These are phyloP conservation scores for Baudoinia panamericana DNA, from an alignment of 495 filamentous ascomycete genomes.

Conservation along the genomic window DNA sequence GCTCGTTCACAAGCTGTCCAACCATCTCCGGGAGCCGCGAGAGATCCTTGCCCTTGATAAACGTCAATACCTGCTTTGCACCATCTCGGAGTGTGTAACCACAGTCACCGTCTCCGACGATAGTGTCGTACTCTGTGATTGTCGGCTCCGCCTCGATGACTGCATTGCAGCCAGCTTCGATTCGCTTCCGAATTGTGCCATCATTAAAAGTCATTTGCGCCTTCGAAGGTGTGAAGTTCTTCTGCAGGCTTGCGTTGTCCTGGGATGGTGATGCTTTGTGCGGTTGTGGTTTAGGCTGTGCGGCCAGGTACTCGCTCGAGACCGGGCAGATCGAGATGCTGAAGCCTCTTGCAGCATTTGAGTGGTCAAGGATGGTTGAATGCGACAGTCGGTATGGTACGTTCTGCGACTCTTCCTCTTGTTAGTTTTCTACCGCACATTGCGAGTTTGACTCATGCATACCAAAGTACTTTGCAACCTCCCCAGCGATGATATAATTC, in stretches of 20 bases:
- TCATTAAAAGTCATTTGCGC: constrained; percentile 16
- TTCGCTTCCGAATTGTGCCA: constrained; percentile 8
- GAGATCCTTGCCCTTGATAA: constrained; percentile 19
- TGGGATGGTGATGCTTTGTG: neutral
- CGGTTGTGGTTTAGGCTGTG: constrained; percentile 9
- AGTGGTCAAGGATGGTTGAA: constrained; percentile 16
- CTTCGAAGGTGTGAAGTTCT: neutral
- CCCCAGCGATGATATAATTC: constrained; percentile 17
- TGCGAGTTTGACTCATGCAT: neutral
- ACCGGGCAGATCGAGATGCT: constrained; percentile 16
- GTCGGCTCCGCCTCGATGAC: constrained; percentile 22
- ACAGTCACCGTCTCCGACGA: constrained; percentile 24
- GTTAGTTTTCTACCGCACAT: neutral
- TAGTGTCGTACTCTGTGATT: constrained; percentile 24
- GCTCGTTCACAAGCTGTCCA: constrained; percentile 16
- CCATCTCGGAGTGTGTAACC: constrained; percentile 21
- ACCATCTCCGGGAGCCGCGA: constrained; percentile 15
- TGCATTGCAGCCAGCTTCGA: constrained; percentile 18
- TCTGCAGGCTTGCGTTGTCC: neutral
- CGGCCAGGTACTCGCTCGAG: constrained; percentile 6
- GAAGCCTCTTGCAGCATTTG: constrained; percentile 14
- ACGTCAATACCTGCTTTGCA: constrained; percentile 18
- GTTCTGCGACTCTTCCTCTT: constrained; percentile 12
- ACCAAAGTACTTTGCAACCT: constrained; percentile 19
- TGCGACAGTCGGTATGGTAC: constrained; percentile 14